These are phyloP conservation scores for Gastrolobium villosum DNA, from an alignment of 306 rosid species.

Conservation along the genomic window DNA sequence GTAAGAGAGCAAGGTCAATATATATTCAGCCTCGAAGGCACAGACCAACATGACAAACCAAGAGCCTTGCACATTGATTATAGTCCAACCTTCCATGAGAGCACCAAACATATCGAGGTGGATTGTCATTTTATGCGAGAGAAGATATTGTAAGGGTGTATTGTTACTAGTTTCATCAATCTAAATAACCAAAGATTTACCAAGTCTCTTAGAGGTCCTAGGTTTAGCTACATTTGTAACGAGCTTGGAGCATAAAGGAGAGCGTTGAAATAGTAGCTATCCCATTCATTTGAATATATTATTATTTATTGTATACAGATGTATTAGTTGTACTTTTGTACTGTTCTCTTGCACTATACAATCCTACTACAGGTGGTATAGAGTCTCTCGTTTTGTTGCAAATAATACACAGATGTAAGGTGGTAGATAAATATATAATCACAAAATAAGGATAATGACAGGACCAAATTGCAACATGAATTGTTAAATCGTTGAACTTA, in stretches of 20 bases:
- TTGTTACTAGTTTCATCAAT: no score
- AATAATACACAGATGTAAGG: background rate
- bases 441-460: background rate
- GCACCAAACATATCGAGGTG: no score
- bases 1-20: no score
- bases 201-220: no score
- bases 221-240: no score
- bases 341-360: background rate
- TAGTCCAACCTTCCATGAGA: no score
- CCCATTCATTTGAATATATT: background rate
- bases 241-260: background rate
- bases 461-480: background rate
- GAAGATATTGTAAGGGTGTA: no score
- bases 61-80: no score
- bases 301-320: background rate
- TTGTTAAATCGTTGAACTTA: background rate
- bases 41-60: no score
- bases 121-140: no score
- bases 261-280: background rate
- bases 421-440: background rate
- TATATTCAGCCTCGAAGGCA: no score
- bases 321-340: background rate
- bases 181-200: no score
- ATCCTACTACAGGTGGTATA: background rate
- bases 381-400: background rate